Percentiles rank a stretch among this genome's conserved stretches.
phyloP scores from a whole-genome alignment of 495 filamentous ascomycete species.

The Symbiotaphrina buchneri region DNA sequence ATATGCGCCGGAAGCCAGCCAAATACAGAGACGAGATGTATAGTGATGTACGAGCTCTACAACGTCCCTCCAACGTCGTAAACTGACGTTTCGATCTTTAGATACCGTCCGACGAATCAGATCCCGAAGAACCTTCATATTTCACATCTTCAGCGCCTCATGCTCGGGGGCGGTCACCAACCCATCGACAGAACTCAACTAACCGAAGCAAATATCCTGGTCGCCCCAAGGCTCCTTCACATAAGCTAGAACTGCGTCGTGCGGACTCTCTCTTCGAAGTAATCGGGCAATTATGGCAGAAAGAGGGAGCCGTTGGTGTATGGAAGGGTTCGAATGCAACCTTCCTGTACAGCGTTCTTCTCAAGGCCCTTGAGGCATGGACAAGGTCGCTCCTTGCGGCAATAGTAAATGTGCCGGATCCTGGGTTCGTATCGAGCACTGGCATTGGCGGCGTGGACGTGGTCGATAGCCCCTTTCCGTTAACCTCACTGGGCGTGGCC shows the following conservation, averaged over 20 bases:
- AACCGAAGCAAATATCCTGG: no score
- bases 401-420: slow-evolving; percentile 60
- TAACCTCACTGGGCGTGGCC: slow-evolving; percentile 52
- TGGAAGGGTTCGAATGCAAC: slow-evolving; percentile 91
- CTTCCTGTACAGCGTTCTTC: slow-evolving; percentile 67
- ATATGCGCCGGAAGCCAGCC: slow-evolving; percentile 1
- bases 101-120: slow-evolving; percentile 37
- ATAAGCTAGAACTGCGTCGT: slow-evolving; percentile 43
- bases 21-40: slow-evolving; percentile 15
- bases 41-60: slow-evolving; percentile 21
- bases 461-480: slow-evolving; percentile 47
- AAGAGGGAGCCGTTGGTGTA: slow-evolving; percentile 71
- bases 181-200: no score
- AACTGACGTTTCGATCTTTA: slow-evolving; percentile 5
- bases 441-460: slow-evolving; percentile 28
- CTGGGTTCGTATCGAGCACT: slow-evolving; percentile 24
- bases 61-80: slow-evolving; percentile 4
- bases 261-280: slow-evolving; percentile 58
- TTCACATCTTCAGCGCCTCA: slow-evolving; percentile 55
- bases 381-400: slow-evolving; percentile 65
- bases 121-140: slow-evolving; percentile 60
- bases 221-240: no score
- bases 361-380: slow-evolving; percentile 70
- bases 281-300: slow-evolving; percentile 66
- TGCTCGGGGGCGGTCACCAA: slow-evolving; percentile 23